A percentile compares a stretch with the other conserved stretches of the same genome.
Evolutionary conservation across 208 protist genomes (phyloP).

Genomic region (Trypanosoma mega): DNA sequence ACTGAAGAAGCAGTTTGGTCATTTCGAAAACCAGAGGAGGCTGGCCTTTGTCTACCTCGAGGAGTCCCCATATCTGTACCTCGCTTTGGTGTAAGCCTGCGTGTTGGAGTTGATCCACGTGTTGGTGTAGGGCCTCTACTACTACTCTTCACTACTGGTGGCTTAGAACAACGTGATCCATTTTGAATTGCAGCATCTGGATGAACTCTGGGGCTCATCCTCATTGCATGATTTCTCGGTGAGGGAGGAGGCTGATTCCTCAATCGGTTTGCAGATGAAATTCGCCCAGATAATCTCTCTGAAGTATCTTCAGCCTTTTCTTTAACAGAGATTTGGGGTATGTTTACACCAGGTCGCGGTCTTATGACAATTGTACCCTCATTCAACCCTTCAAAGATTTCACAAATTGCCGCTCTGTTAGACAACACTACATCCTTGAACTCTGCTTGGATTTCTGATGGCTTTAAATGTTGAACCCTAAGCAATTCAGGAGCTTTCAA

Average conservation of each 20-base stretch:
- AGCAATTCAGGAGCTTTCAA: conserved; percentile 26
- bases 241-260: conserved; percentile 7
- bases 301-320: not conserved
- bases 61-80: not conserved
- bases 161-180: not conserved
- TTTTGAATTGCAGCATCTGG: conserved; percentile 1
- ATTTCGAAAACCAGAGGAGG: not conserved
- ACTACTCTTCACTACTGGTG: not conserved
- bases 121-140: not conserved
- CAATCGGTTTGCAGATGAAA: not conserved
- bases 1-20: not conserved
- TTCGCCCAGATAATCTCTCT: not conserved
- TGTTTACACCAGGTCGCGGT: conserved; percentile 17
- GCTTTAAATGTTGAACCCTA: conserved; percentile 25
- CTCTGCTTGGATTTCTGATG: conserved; percentile 31
- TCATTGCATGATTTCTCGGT: conserved; percentile 32
- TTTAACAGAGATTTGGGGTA: not conserved
- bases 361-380: conserved; percentile 28
- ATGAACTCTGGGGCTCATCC: conserved; percentile 48
- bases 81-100: not conserved
- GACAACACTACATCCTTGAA: conserved; percentile 21
- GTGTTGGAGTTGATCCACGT: not conserved
- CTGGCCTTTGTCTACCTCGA: not conserved
- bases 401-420: conserved; percentile 20
- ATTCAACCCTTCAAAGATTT: conserved; percentile 17